Percentiles rank a stretch among this genome's conserved stretches.
phyloP scores from a whole-genome alignment of 257 asterid species.

The Nicotiana obtusifolia region DNA sequence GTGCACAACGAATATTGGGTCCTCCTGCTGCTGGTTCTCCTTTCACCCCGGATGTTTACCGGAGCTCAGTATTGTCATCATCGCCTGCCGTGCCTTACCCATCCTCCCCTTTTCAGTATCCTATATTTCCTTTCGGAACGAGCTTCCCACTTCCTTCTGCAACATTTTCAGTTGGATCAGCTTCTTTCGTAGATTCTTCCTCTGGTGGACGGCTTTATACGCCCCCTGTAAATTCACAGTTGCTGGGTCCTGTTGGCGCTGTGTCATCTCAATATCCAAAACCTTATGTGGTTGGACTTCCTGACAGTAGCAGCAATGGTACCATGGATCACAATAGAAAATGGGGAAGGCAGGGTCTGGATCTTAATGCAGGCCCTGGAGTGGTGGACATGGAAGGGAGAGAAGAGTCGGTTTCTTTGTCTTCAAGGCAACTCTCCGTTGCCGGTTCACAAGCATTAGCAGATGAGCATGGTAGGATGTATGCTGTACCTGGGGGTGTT shows the following conservation, averaged over 20 bases:
- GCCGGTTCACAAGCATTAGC: slow-evolving; percentile 52
- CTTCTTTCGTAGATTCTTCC: slow-evolving; percentile 26
- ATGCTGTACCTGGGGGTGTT: slow-evolving; percentile 41
- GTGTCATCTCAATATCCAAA: slow-evolving; percentile 62
- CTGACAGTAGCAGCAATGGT: slow-evolving; percentile 38
- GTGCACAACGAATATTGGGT: slow-evolving; percentile 57
- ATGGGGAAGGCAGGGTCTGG: slow-evolving; percentile 74
- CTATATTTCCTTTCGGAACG: slow-evolving; percentile 34
- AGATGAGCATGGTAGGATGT: slow-evolving; percentile 63
- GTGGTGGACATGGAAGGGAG: slow-evolving; percentile 49
- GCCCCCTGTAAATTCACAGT: slow-evolving; percentile 51
- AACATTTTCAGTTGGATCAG: slow-evolving; percentile 42
- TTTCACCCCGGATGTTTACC: slow-evolving; percentile 48
- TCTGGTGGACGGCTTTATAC: slow-evolving; percentile 54
- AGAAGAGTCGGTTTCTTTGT: slow-evolving; percentile 44
- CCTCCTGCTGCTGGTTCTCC: slow-evolving; percentile 45
- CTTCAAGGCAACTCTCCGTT: slow-evolving; percentile 52
- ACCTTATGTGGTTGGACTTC: slow-evolving; percentile 50
- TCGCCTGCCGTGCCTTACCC: slow-evolving; percentile 58
- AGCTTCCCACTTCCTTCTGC: slow-evolving; percentile 58
- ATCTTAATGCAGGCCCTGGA: slow-evolving; percentile 86
- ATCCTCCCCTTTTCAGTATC: slow-evolving; percentile 20
- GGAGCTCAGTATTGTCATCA: slow-evolving; percentile 83
- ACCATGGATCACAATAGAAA: slow-evolving; percentile 49
- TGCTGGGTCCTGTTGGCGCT: slow-evolving; percentile 49